Conservation (phyloP, 805 yeast genomes). For the Suhomyces sp. region DNA sequence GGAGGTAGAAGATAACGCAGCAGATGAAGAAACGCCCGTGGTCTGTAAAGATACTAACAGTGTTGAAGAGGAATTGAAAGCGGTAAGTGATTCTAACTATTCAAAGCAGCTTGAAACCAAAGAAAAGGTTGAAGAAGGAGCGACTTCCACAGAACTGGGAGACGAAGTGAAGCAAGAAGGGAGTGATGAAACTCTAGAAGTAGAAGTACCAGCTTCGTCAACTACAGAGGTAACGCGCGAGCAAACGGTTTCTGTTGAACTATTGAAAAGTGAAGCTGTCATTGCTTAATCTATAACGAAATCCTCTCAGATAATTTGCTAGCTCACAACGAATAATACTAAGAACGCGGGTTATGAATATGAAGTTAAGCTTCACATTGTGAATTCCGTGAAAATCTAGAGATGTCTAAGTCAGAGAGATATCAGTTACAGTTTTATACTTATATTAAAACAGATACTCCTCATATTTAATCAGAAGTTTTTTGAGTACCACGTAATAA, state of each 20-base stretch:
- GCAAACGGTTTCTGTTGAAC: neutral
- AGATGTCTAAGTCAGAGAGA: neutral
- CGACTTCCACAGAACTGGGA: neutral
- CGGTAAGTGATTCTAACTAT: too few species aligned
- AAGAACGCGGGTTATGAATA: too few species aligned
- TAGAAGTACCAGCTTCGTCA: neutral
- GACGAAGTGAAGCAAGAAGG: neutral
- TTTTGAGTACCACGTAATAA: slow-evolving; percentile 99
- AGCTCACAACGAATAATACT: neutral
- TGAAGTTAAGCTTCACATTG: too few species aligned
- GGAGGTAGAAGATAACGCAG: neutral
- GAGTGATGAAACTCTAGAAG: neutral
- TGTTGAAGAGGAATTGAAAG: neutral
- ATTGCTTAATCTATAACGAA: neutral
- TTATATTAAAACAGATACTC: slow-evolving; percentile 3
- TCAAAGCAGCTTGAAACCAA: neutral
- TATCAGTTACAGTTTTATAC: neutral
- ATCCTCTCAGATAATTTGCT: neutral
- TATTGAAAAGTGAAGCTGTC: neutral
- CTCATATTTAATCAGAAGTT: slow-evolving; percentile 41
- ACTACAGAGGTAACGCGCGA: neutral
- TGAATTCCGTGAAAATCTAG: too few species aligned
- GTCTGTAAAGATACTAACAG: neutral
- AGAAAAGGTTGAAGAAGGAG: neutral
- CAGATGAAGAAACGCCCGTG: neutral